Conservation (phyloP, 768 basidiomycete species). For the Phlebiopsis gigantea region DNA sequence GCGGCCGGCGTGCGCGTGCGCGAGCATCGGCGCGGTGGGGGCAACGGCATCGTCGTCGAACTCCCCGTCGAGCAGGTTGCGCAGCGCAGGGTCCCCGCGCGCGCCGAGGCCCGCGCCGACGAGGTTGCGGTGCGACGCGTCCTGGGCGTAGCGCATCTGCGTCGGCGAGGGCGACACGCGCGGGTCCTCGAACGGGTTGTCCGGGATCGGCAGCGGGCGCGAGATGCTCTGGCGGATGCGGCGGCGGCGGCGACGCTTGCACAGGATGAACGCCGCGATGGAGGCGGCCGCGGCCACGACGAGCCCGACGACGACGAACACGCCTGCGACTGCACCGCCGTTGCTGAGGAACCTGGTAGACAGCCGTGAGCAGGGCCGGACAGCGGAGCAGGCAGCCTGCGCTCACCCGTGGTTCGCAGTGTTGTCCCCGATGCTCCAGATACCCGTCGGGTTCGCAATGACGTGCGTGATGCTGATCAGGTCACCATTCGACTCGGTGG, state of each 20-base stretch:
- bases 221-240: slow-evolving; percentile 18
- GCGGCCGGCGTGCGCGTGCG: background rate
- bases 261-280: slow-evolving; percentile 37
- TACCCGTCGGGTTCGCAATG: slow-evolving; percentile 43
- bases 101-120: slow-evolving; percentile 5
- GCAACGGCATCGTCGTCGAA: background rate
- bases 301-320: slow-evolving; percentile 67
- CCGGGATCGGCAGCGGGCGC: slow-evolving; percentile 19
- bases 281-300: slow-evolving; percentile 40
- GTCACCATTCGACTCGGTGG: slow-evolving; percentile 39
- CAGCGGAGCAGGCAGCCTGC: background rate
- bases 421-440: slow-evolving; percentile 20
- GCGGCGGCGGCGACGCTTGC: slow-evolving; percentile 35
- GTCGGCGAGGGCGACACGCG: slow-evolving; percentile 18
- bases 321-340: slow-evolving; percentile 63
- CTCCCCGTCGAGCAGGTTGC: background rate
- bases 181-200: slow-evolving; percentile 35
- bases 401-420: slow-evolving; percentile 15
- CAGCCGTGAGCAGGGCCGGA: background rate
- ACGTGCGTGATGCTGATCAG: slow-evolving; percentile 47
- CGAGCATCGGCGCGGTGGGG: background rate
- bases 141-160: slow-evolving; percentile 14
- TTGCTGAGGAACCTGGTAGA: slow-evolving; percentile 55
- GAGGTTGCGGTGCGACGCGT: slow-evolving; percentile 4
- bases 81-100: background rate